phyloP scores from a whole-genome alignment of 139 green algal species.

The Micractinium sp. region DNA sequence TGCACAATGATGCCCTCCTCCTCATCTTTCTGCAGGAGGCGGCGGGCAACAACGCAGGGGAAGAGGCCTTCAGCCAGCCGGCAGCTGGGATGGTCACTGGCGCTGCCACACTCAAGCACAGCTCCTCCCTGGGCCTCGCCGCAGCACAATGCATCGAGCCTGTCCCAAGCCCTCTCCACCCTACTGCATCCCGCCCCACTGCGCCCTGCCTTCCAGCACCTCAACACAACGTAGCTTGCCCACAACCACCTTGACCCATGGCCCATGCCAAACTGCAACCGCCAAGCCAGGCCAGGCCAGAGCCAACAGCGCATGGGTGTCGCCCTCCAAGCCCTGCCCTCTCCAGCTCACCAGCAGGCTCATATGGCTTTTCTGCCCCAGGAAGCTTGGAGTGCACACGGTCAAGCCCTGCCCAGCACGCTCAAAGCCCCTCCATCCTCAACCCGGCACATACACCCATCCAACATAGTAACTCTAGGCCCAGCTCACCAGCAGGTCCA shows the following conservation, averaged over 20 bases:
- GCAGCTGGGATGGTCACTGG: neutral
- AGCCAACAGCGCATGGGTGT: neutral
- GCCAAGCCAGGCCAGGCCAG: neutral
- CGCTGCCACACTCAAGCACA: neutral
- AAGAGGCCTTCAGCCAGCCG: neutral
- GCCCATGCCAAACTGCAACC: neutral
- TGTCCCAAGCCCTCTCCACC: too few species aligned
- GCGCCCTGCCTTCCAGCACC: neutral
- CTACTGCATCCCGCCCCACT: neutral
- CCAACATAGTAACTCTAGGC: neutral
- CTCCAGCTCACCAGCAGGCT: too few species aligned
- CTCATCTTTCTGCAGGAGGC: slow-evolving; percentile 12
- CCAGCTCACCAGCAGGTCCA: slow-evolving; percentile 25
- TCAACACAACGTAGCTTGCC: neutral
- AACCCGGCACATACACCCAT: too few species aligned
- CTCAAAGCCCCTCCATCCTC: too few species aligned
- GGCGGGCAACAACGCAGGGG: neutral
- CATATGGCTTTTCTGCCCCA: too few species aligned
- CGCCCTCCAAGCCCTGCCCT: too few species aligned
- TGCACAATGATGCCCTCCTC: slow-evolving; percentile 28
- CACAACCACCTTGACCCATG: neutral
- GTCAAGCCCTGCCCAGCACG: too few species aligned
- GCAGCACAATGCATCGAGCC: neutral
- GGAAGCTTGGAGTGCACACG: too few species aligned
- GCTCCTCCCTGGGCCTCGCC: neutral